Percentiles rank a stretch among this genome's conserved stretches.
phyloP scores from a whole-genome alignment of 208 protist species.

The Trypanosoma lewisi region DNA sequence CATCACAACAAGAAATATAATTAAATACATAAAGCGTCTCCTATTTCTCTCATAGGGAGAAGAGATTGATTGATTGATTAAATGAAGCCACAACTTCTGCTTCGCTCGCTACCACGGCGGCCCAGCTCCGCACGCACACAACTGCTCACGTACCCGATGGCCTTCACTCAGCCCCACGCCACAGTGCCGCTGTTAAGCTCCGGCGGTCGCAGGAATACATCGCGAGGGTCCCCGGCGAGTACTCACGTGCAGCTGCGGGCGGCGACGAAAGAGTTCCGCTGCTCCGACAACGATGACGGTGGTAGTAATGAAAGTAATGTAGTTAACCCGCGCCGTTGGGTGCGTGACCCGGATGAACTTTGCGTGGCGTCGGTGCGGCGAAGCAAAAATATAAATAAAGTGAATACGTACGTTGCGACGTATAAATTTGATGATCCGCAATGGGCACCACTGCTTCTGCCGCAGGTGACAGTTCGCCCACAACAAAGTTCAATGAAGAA shows the following conservation, averaged over 20 bases:
- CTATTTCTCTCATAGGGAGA: no score
- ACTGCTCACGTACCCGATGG: slow-evolving; percentile 75
- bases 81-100: slow-evolving; percentile 11
- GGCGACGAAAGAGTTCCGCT: slow-evolving; percentile 1
- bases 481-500: slow-evolving; percentile 12
- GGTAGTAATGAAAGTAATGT: slow-evolving; percentile 3
- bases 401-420: slow-evolving; percentile 83
- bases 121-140: slow-evolving; percentile 30
- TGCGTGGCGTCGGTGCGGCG: slow-evolving; percentile 74
- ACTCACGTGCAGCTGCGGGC: slow-evolving; percentile 13
- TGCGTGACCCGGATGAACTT: slow-evolving; percentile 80
- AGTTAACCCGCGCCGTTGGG: slow-evolving; percentile 55
- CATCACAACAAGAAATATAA: no score
- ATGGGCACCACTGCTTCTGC: slow-evolving; percentile 77
- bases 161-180: slow-evolving; percentile 54
- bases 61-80: slow-evolving; percentile 3
- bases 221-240: neutral
- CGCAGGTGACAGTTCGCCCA: slow-evolving; percentile 48
- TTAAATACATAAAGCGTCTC: no score
- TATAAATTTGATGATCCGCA: slow-evolving; percentile 88
- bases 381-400: slow-evolving; percentile 71
- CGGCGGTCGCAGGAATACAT: neutral
- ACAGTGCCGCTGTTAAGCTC: slow-evolving; percentile 46
- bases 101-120: slow-evolving; percentile 4
- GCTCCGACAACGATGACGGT: slow-evolving; percentile 4